These are phyloP conservation scores for Arthrobotrys pseudoclavata DNA, from an alignment of 2,329 filamentous ascomycete genomes.

Conservation along the genomic window DNA sequence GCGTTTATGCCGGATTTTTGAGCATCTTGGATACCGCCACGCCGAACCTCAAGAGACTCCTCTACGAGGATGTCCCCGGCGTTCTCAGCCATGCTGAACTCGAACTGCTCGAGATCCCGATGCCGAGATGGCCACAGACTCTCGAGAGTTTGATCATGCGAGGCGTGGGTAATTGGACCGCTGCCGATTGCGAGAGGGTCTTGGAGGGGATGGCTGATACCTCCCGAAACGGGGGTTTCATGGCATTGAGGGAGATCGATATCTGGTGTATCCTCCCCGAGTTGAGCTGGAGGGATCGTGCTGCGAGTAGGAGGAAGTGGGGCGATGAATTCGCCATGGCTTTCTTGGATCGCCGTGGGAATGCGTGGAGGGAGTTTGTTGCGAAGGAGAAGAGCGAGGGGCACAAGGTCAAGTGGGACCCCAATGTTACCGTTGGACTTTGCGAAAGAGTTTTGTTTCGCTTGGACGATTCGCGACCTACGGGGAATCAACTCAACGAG, in stretches of 20 bases:
- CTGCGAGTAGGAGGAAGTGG: slow-evolving; percentile 45
- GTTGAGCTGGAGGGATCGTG: slow-evolving; percentile 54
- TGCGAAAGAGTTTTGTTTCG: slow-evolving; percentile 52
- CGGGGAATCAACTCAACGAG: slow-evolving; percentile 54
- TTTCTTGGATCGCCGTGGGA: slow-evolving; percentile 43
- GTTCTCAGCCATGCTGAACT: slow-evolving; percentile 24
- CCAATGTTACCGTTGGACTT: slow-evolving; percentile 15
- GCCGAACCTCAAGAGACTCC: slow-evolving; percentile 37
- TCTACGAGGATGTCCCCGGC: slow-evolving; percentile 52
- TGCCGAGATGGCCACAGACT: slow-evolving; percentile 45
- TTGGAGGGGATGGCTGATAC: slow-evolving; percentile 43
- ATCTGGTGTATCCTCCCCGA: slow-evolving; percentile 55
- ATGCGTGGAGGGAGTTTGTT: slow-evolving; percentile 45
- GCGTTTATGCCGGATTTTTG: slow-evolving; percentile 34
- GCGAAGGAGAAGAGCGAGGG: slow-evolving; percentile 52
- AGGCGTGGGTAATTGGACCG: slow-evolving; percentile 52
- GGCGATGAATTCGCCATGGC: slow-evolving; percentile 54
- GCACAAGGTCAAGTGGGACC: slow-evolving; percentile 31
- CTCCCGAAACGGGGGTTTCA: slow-evolving; percentile 34
- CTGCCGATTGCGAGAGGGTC: slow-evolving; percentile 41
- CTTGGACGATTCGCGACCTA: slow-evolving; percentile 52
- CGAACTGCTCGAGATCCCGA: slow-evolving; percentile 38
- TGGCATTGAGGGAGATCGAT: slow-evolving; percentile 46
- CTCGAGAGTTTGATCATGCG: slow-evolving; percentile 47
- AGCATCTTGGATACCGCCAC: slow-evolving; percentile 42